Evolutionary conservation across 139 green algal genomes (phyloP), one percentile per base, ranked within the genome.

Genomic region (Asterochloris sp.): DNA sequence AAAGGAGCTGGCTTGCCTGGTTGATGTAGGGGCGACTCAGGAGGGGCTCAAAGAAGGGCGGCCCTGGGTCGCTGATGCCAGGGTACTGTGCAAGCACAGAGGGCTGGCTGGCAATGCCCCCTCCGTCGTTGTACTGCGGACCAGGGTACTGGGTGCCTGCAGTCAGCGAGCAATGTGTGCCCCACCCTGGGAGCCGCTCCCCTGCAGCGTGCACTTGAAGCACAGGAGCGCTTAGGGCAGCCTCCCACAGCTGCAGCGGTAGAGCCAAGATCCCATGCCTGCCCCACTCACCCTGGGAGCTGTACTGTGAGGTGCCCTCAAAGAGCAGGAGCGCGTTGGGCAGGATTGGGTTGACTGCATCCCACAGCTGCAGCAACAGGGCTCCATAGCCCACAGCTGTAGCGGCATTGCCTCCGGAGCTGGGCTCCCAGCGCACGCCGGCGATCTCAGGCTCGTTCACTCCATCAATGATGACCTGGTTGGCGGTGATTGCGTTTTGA

Each of bases 291-390:
- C 38, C 38, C 38, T 54, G 38, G 6, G 38, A 54, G 38, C 38
- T 54, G 38, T 54, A 54, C 38, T 54, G 38, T 6, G 38, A 54
- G 38, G 38, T 54, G 47, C 84, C 84, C 54, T 87, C 80, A 1
- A 87, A 38, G 26, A 87, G 24, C 80, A 83, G 83, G 10, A 87
- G 61, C 15, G 67, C 38, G 76, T 80, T 62, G 23, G 80, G 69
- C 29, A 76, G 69, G 28, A 88, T 66, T 11, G 63, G 78, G 26
- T 86, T 84, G 19, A 92, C 67, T 12, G 78, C 83, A 26, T 89
- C 84, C 85, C 90, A 88, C 28, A 80, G 76, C 15, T 62, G 28
- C 21, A 90, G 74, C 66, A 88, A 87, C 74, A 91, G 79, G 38
- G 82, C 61, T 16, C 76, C 64, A 73, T 80, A 21, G 76, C 79